phyloP scores from a whole-genome alignment of 805 yeast genomes.

The Ogataea pini region DNA sequence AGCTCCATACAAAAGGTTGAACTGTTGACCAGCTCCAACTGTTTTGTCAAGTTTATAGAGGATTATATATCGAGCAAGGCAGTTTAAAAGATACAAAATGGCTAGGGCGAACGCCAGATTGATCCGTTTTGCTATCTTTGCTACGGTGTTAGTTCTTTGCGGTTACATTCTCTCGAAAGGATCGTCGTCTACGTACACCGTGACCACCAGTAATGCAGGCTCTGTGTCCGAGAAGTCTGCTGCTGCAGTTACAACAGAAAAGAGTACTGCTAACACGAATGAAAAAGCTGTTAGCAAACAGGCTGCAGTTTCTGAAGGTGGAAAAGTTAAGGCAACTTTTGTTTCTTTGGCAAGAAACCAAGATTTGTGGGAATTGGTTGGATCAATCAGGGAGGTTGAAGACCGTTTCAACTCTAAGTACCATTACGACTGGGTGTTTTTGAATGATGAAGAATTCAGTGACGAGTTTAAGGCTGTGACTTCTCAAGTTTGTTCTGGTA shows the following conservation, averaged over 20 bases:
- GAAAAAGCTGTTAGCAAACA: slow-evolving; percentile 6
- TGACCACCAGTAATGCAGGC: neutral
- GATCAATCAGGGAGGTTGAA: slow-evolving; percentile 75
- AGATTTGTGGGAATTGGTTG: slow-evolving; percentile 63
- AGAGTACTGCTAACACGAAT: slow-evolving; percentile 4
- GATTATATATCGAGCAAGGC: neutral
- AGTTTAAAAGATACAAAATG: slow-evolving; percentile 26
- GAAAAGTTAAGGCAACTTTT: slow-evolving; percentile 71
- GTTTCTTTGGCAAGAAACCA: slow-evolving; percentile 76
- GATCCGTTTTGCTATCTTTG: slow-evolving; percentile 49
- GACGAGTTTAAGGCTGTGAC: slow-evolving; percentile 78
- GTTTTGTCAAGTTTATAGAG: neutral
- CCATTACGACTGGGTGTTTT: slow-evolving; percentile 93
- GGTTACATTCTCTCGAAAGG: slow-evolving; percentile 51
- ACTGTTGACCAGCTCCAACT: slow-evolving; percentile 3
- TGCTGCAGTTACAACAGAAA: neutral
- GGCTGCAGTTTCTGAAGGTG: slow-evolving; percentile 9
- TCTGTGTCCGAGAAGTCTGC: neutral
- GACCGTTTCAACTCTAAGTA: slow-evolving; percentile 82
- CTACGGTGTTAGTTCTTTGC: slow-evolving; percentile 45
- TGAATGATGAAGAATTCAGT: slow-evolving; percentile 82
- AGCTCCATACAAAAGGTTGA: neutral
- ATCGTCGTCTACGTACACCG: slow-evolving; percentile 36
- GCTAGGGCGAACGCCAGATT: slow-evolving; percentile 51
- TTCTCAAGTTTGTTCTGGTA: slow-evolving; percentile 70